Evolutionary conservation across 306 rosid species (phyloP).

Genomic region (Geum urbanum): DNA sequence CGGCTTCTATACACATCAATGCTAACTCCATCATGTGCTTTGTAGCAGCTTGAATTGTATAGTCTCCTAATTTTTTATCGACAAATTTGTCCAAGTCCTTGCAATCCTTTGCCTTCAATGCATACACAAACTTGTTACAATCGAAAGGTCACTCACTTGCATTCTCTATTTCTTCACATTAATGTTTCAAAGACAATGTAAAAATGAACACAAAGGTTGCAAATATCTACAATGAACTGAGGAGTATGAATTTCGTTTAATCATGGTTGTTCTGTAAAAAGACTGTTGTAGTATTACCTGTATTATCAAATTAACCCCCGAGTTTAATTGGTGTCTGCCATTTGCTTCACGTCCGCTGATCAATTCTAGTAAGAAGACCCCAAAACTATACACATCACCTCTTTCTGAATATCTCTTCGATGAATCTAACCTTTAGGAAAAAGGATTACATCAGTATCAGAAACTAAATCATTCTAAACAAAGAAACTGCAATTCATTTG

Average conservation of each 20-base stretch:
- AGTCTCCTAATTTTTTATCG: conserved; percentile 36
- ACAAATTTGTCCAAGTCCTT: conserved; percentile 33
- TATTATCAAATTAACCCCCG: conserved; percentile 34
- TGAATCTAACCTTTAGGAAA: conserved; percentile 44
- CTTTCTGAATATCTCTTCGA: conserved; percentile 40
- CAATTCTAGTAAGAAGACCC: conserved; percentile 70
- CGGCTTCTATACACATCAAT: conserved; percentile 32
- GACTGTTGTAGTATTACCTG: conserved; percentile 36
- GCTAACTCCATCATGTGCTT: conserved; percentile 41
- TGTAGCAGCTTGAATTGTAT: conserved; percentile 34
- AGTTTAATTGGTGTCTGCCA: conserved; percentile 30
- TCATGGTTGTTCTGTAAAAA: not conserved
- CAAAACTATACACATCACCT: conserved; percentile 66
- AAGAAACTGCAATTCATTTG: not conserved
- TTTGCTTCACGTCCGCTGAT: conserved; percentile 56
- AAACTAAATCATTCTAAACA: not conserved
- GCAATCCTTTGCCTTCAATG: conserved; percentile 38
- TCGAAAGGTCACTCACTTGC: not conserved
- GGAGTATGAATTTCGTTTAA: not conserved
- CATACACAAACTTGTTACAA: not conserved
- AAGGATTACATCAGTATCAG: conserved; percentile 7
- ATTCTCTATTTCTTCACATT: not conserved
- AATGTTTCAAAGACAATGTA: not conserved
- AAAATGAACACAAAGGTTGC: not conserved
- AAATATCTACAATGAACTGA: not conserved